phyloP scores from a whole-genome alignment of 768 basidiomycete species.

The Clitopilus hobsonii region DNA sequence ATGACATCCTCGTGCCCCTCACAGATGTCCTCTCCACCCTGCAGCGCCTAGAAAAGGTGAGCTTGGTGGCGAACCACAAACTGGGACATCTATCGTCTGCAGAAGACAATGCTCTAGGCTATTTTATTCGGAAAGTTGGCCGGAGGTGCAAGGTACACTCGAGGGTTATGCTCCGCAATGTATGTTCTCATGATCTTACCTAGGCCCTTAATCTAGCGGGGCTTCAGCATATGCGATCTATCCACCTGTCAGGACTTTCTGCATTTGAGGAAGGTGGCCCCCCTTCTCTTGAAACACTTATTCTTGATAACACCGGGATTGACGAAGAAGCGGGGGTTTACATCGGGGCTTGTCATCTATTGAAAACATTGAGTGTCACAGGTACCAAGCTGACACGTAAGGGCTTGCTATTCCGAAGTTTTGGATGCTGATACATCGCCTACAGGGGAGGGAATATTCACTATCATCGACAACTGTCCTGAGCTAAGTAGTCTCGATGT shows the following conservation, averaged over 20 bases:
- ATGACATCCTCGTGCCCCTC: slow-evolving; percentile 38
- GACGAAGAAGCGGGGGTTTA: slow-evolving; percentile 52
- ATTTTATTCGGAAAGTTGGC: slow-evolving; percentile 50
- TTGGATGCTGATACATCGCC: neutral
- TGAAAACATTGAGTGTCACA: slow-evolving; percentile 46
- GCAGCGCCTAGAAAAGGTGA: slow-evolving; percentile 44
- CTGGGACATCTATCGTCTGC: slow-evolving; percentile 35
- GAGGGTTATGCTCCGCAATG: neutral
- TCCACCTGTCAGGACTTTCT: slow-evolving; percentile 47
- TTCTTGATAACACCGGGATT: slow-evolving; percentile 56
- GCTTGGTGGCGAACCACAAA: slow-evolving; percentile 60
- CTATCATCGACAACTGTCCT: slow-evolving; percentile 53
- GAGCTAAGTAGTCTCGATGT: slow-evolving; percentile 52
- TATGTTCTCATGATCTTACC: neutral
- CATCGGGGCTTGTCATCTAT: slow-evolving; percentile 44
- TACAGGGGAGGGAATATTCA: slow-evolving; percentile 49
- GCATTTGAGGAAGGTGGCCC: slow-evolving; percentile 22
- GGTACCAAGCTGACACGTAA: slow-evolving; percentile 59
- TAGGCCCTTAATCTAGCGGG: slow-evolving; percentile 59
- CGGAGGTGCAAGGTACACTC: slow-evolving; percentile 51
- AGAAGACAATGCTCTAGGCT: slow-evolving; percentile 28
- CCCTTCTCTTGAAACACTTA: slow-evolving; percentile 41
- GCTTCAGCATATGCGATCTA: slow-evolving; percentile 44
- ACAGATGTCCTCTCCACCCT: slow-evolving; percentile 33
- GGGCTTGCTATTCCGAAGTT: neutral